Base-by-base conservation (phyloP, 73 alveolate species). In the Stentor coeruleus region DNA sequence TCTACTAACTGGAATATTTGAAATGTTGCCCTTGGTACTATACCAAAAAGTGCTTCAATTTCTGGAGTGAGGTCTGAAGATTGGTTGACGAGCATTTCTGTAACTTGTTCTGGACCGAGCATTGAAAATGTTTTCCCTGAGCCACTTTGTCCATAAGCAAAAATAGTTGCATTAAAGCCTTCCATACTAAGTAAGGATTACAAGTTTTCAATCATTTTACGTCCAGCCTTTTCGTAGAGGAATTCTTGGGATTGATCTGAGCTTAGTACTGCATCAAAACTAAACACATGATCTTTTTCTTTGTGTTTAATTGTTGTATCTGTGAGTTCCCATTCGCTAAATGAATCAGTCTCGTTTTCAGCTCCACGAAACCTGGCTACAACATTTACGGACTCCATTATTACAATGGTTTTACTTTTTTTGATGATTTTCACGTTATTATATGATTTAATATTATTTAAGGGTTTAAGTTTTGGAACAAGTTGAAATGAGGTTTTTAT, bases 1-100 rank as follows among this genome's bases (percentile, higher is more conserved):
- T 96, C 91, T 31, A 96, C 87, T 79, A 81, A 89, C 3, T 94
- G 90, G 89, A 94, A 96, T 38, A 96, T 96, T 59, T 94, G 97
- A 58, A 82, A 77, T 38, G 93, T 90, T n/a, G 98, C 97, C 75
- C 93, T 91, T 1, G 97, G 97, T 28, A 91, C 82, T 2, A 91
- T 82, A n/a, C 97, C 97, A 77, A 66, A 82, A 74, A 58, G 72
- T 59, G 89, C 93, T 1, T 93, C 95, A 31, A 82, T 86, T 33
- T 74, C 89, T n/a, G 26, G 35, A 20, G 83, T 30, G 20, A 75
- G 14, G n/a, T 14, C 77, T 1, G 1, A n/a, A 11, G 66, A 49
- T 38, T 39, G 59, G 2, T 14, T 36, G n/a, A 75, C 72, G 35
- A 75, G 2, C 1, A 40, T 66, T 35, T 75, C 83, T 20, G 83